These are phyloP conservation scores for Fraxinus cuspidata DNA, from an alignment of 257 asterid species.

Conservation along the genomic window DNA sequence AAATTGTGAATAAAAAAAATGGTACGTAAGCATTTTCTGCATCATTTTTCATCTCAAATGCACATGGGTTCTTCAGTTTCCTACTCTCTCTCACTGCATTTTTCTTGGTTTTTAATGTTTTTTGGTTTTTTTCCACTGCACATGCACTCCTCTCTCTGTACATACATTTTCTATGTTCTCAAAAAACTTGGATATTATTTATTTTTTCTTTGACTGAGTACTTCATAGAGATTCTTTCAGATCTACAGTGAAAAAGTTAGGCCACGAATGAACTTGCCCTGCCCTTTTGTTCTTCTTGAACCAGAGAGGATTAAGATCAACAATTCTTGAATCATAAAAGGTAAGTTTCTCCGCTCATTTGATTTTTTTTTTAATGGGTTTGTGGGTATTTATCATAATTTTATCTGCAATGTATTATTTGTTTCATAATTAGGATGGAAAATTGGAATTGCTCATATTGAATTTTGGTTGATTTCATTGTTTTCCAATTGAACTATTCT, in stretches of 20 bases:
- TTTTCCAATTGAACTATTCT: neutral
- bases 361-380: slow-evolving; percentile 16
- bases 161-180: slow-evolving; percentile 1
- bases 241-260: slow-evolving; percentile 39
- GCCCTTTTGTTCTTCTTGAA: slow-evolving; percentile 27
- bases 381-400: neutral
- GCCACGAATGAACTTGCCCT: slow-evolving; percentile 19
- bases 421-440: neutral
- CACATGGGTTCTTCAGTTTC: slow-evolving; percentile 12
- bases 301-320: slow-evolving; percentile 13
- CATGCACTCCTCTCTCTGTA: neutral
- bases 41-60: neutral
- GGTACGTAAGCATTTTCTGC: neutral
- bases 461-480: slow-evolving; percentile 12
- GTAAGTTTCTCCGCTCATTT: slow-evolving; percentile 30
- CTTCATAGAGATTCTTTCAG: slow-evolving; percentile 42
- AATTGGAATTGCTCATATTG: neutral
- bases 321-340: slow-evolving; percentile 19
- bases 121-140: neutral
- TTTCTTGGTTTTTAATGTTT: slow-evolving; percentile 4
- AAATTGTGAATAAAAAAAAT: neutral
- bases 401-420: slow-evolving; percentile 13
- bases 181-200: slow-evolving; percentile 18
- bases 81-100: slow-evolving; percentile 1
- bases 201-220: slow-evolving; percentile 42